Evolutionary conservation across 2,329 filamentous ascomycete genomes (phyloP), one percentile per base, ranked within the genome.

Genomic region (Fusarium guadeloupense): DNA sequence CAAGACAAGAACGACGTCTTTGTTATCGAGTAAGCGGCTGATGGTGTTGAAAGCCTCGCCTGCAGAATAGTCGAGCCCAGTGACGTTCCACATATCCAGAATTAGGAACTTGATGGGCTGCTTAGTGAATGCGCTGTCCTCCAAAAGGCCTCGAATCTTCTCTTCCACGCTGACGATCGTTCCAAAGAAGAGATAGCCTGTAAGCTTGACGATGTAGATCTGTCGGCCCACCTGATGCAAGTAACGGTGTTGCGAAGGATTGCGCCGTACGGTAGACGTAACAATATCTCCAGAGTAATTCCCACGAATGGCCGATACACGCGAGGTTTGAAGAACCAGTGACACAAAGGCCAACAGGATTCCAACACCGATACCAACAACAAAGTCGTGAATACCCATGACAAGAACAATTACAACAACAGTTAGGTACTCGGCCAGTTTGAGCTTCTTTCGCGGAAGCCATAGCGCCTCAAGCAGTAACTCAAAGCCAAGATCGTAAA

Each of bases 361-460:
- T 5, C 95, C 95, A 25, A 97, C 85, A 10, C 95, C 88, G 38
- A 99, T 97, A 17, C 95, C 95, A 23, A 93, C 87, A 5, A 99
- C 95, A 72, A 99, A 99, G 75, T 99, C 95, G 77, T 96, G 94
- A 9, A 93, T 87, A 2, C 95, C 95, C 95, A 99, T 99, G 33
- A 96, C 92, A 17, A 97, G 79, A 1, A 97, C 93, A 64, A 98
- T 98, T 31, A 88, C 87, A 51, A 97, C 79, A 39, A 97, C 91
- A 7, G 95, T 99, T 28, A 95, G 73, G 74, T 97, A 99, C 72
- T 99, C 95, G 12, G 94, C 85, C 46, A 84, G 79, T 73, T 96
- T 92, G 31, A 98, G 81, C 75, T 95, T 96, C 62, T 93, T 93
- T 73, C 92, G 91, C 0, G 95, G 96, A 53, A 91, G 86, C 80